Base-by-base conservation (phyloP, 2,329 filamentous ascomycete species). In the Fusarium longipes region DNA sequence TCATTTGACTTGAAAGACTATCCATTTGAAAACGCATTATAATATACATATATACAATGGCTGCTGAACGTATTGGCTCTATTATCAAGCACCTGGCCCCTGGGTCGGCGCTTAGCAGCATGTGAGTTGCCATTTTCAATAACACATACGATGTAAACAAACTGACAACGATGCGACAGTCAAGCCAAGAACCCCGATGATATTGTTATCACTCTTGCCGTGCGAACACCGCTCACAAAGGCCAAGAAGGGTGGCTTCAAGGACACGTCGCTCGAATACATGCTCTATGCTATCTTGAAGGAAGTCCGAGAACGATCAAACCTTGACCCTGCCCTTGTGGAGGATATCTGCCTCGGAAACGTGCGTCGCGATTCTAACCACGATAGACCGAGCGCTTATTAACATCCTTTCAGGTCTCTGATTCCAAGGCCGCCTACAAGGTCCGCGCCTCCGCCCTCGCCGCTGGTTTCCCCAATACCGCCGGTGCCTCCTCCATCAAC, bases 101-200 rank as follows among this genome's bases (percentile, higher is more conserved):
- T 49, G 87, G 87, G 71, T 89, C 89, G 74, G 89, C 88, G 47
- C 79, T 97, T 70, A 86, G 88, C 72, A 83, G 89, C 65, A 92
- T 97, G 94, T 97, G 87, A 84, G 91, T 75, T 49, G 39, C 17
- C 18, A 29, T 12, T 10, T n/a, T 39, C 12, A 7, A 20, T n/a
- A 8, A n/a, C 25, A 24, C 24, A 18, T 24, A 33, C 9, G 9
- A 36, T 44, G 4, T 36, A 38, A 40, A 29, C 27, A 40, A 40
- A 35, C 62, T 70, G 36, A 69, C 38, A 29, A 11, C 17, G 8
- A 15, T 33, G 15, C 33, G 15, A 30, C 27, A 97, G 93, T 76
- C 93, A 92, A 58, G 89, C 92, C 73, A 94, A 98, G 84, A 96
- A 97, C 80, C 88, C 94, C 71, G 95, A 98, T 78, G 96, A 99